phyloP scores from a whole-genome alignment of 352 stramenopile genomes.

The Peronospora tabacina region DNA sequence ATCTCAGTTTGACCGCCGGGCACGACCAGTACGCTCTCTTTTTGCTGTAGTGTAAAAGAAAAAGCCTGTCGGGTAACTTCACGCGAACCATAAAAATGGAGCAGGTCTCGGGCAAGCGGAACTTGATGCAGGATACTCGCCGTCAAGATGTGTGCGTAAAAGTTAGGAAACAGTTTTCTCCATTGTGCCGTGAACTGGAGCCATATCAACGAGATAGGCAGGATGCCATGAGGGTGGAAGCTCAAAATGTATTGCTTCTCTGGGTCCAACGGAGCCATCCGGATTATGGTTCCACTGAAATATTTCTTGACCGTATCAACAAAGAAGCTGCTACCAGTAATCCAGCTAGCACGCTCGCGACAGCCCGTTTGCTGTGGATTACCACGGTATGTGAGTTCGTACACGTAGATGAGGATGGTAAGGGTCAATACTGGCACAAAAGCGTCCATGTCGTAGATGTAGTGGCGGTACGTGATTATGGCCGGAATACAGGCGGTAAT shows the following conservation, averaged over 20 bases:
- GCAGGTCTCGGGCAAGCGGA: conserved; percentile 57
- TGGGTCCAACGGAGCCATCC: conserved; percentile 45
- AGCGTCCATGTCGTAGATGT: conserved; percentile 37
- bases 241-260: conserved; percentile 60
- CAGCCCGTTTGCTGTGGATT: conserved; percentile 54
- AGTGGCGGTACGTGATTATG: conserved; percentile 43
- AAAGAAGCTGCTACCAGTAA: conserved; percentile 33
- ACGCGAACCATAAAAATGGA: conserved; percentile 67
- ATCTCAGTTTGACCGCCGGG: conserved; percentile 79
- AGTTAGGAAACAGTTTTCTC: conserved; percentile 52
- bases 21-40: conserved; percentile 67
- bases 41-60: conserved; percentile 34
- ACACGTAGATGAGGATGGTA: conserved; percentile 51
- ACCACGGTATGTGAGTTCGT: conserved; percentile 58
- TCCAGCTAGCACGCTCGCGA: conserved; percentile 41
- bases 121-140: conserved; percentile 79
- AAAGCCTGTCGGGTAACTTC: conserved; percentile 71
- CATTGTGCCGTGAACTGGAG: conserved; percentile 69
- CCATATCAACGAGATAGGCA: conserved; percentile 67
- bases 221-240: conserved; percentile 79
- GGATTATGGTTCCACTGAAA: conserved; percentile 58
- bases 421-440: conserved; percentile 37
- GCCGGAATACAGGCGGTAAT: conserved; percentile 35
- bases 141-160: conserved; percentile 61
- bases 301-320: conserved; percentile 57